phyloP scores from a whole-genome alignment of 1,284 basidiomycete species.

The Ceratorhiza oryzae-sativae region DNA sequence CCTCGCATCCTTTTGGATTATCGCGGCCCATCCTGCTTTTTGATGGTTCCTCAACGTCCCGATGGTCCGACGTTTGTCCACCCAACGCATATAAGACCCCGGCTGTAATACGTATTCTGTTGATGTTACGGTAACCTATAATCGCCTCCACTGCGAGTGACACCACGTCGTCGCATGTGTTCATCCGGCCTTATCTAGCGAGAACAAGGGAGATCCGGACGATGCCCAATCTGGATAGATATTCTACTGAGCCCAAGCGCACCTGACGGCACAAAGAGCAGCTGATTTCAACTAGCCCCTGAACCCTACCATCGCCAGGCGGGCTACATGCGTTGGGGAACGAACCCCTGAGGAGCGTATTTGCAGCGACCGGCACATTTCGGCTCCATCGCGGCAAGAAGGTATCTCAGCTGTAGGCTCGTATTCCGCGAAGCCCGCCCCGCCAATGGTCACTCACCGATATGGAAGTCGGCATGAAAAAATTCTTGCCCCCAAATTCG shows the following conservation, averaged over 20 bases:
- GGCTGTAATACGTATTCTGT: neutral
- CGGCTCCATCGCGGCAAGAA: slow-evolving; percentile 5
- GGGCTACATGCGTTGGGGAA: slow-evolving; percentile 3
- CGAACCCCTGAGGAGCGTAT: slow-evolving; percentile 16
- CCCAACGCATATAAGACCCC: neutral
- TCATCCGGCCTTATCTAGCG: neutral
- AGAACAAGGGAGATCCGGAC: neutral
- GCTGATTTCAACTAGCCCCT: slow-evolving; percentile 23
- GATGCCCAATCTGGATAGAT: neutral
- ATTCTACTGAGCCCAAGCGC: slow-evolving; percentile 11
- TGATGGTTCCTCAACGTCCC: slow-evolving; percentile 7
- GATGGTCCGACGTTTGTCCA: slow-evolving; percentile 22
- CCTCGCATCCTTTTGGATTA: slow-evolving; percentile 22
- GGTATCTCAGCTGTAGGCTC: neutral
- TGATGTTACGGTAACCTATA: neutral
- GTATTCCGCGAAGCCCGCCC: neutral
- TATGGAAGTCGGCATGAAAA: neutral
- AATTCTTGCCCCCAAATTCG: slow-evolving; percentile 5
- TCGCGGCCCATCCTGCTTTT: neutral
- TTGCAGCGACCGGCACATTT: neutral
- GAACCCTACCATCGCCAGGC: slow-evolving; percentile 1
- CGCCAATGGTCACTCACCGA: neutral
- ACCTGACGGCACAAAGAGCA: slow-evolving; percentile 4
- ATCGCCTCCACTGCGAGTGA: neutral
- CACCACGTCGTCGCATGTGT: neutral